Evolutionary conservation across 2,329 filamentous ascomycete species (phyloP).

Genomic region (Venturia nashicola): DNA sequence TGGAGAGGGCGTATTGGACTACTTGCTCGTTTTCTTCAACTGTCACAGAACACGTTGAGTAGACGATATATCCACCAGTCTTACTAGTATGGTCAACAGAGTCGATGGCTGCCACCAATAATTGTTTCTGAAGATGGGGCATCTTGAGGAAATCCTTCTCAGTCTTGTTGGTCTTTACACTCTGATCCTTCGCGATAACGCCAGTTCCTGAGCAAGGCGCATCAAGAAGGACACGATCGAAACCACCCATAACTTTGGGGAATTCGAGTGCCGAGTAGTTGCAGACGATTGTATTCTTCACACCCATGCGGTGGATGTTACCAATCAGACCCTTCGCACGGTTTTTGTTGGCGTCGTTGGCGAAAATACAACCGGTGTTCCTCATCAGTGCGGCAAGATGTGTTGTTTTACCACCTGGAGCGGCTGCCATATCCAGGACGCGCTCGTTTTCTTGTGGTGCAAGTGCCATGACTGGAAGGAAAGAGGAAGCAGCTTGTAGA

Average conservation of each 20-base stretch:
- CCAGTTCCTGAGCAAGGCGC: conserved; percentile 94
- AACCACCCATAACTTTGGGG: conserved; percentile 86
- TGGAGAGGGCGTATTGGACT: conserved; percentile 83
- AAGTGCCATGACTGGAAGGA: conserved; percentile 94
- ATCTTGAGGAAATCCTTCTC: conserved; percentile 89
- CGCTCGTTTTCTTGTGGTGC: conserved; percentile 89
- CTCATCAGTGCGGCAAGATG: conserved; percentile 96
- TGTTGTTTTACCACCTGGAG: conserved; percentile 91
- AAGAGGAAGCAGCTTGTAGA: conserved; percentile 89
- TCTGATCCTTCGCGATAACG: conserved; percentile 93
- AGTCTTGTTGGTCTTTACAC: conserved; percentile 97
- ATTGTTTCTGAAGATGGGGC: conserved; percentile 88
- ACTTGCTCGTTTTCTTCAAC: conserved; percentile 91
- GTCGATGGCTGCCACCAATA: conserved; percentile 86
- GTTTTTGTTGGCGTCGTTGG: conserved; percentile 89
- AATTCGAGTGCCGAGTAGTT: conserved; percentile 93
- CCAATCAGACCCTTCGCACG: conserved; percentile 95
- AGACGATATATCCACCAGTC: conserved; percentile 89
- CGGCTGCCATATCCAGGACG: conserved; percentile 87
- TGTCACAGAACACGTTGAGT: conserved; percentile 92
- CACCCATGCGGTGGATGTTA: conserved; percentile 90
- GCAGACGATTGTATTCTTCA: conserved; percentile 88
- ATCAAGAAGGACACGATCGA: conserved; percentile 88
- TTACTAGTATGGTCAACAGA: conserved; percentile 84
- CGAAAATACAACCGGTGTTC: conserved; percentile 90